phyloP scores from a whole-genome alignment of 345 rosid species.

The Luvunga scandens region DNA sequence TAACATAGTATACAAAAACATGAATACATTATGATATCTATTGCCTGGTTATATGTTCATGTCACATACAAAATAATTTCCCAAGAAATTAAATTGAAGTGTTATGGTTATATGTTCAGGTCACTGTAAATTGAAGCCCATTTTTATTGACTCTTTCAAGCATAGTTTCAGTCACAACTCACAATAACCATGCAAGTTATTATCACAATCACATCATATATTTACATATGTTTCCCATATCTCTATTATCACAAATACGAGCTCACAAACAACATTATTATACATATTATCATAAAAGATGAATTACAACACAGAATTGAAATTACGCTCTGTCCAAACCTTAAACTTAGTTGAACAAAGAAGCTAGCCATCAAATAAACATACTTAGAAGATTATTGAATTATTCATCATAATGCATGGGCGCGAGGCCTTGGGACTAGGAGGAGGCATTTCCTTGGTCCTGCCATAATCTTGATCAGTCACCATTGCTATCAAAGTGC shows the following conservation, averaged over 20 bases:
- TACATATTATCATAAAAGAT: background rate
- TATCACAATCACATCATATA: background rate
- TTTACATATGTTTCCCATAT: background rate
- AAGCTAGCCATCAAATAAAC: background rate
- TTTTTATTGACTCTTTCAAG: background rate
- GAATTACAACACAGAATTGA: background rate
- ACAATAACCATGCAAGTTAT: no score
- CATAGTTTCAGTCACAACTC: no score
- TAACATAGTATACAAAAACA: no score
- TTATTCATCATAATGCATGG: background rate
- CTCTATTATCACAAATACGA: background rate
- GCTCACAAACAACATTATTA: background rate
- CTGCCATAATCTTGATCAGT: background rate
- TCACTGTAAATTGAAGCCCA: no score
- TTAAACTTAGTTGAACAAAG: no score
- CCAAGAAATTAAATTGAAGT: no score
- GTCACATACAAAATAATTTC: no score
- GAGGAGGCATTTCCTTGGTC: background rate
- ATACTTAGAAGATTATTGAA: background rate
- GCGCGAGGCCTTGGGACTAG: background rate
- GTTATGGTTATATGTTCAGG: no score
- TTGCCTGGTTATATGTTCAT: no score
- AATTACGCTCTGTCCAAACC: background rate
- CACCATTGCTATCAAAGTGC: background rate
- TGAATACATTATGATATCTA: no score